Evolutionary conservation across 805 yeast species (phyloP), one percentile per base, ranked within the genome.

Genomic region (Diddensiella caesifluorescens): DNA sequence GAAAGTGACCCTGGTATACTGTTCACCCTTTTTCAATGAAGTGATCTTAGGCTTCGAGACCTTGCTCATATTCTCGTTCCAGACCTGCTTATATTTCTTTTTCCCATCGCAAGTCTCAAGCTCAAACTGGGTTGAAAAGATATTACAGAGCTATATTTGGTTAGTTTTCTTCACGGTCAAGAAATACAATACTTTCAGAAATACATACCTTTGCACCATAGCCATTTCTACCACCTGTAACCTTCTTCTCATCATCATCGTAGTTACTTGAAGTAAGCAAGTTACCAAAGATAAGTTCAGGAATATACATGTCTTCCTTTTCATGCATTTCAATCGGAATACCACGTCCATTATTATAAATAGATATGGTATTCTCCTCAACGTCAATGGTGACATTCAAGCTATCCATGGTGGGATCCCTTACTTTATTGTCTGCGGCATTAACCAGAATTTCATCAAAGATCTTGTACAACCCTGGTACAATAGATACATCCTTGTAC

Each of bases 201-300:
- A n/a, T 6, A 41, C 50, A 35, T 48, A 50, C 69, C 61, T 92
- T 92, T 37, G 98, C 98, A 64, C 98, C 98, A 60, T 80, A 92
- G 49, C 98, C 98, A 61, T 92, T 92, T 70, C 98, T 79, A 63
- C 98, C 98, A 69, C 98, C 98, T 2, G 95, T 86, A 25, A 92
- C 97, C 63, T 92, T 92, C 64, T 86, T 85, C 57, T 92, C 85
- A 49, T 90, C 77, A 61, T 92, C 98, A 61, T 92, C 95, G 62
- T 92, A 92, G 65, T 92, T 92, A 21, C 95, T 85, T 1, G 97
- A 89, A 0, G 98, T 92, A 50, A 92, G 74, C 47, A 92, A 73
- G 57, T 92, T 87, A 42, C 98, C 98, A 64, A 92, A 92, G 54
- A 92, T 92, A 65, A 92, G 74, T 65, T 92, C 96, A 1, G 98